phyloP scores from a whole-genome alignment of 1,284 basidiomycete genomes.

The Rhizoctonia solani region DNA sequence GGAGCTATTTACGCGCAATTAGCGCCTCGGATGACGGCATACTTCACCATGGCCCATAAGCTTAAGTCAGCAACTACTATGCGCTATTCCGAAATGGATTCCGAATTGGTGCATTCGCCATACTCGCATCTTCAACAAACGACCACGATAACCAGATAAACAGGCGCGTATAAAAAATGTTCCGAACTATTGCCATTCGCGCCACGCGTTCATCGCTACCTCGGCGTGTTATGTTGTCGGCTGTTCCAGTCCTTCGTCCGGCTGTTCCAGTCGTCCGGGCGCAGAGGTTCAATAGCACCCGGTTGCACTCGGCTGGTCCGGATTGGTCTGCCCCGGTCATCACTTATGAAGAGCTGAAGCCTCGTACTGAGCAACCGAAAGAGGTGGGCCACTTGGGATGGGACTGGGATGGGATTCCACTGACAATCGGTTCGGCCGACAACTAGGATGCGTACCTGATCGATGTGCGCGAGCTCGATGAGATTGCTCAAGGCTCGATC shows the following conservation, averaged over 20 bases:
- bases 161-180: too few species aligned
- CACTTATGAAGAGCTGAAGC: constrained; percentile 83
- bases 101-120: too few species aligned
- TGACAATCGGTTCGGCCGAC: constrained; percentile 16
- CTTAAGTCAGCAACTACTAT: constrained; percentile 5
- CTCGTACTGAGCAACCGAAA: constrained; percentile 76
- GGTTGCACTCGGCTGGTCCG: constrained; percentile 39
- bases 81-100: too few species aligned
- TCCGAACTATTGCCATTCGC: constrained; percentile 7
- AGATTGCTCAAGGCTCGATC: constrained; percentile 92
- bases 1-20: constrained; percentile 31
- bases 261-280: constrained; percentile 2
- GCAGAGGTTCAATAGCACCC: constrained; percentile 20
- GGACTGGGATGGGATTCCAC: neutral
- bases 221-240: constrained; percentile 6
- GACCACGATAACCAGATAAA: constrained; percentile 9
- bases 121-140: neutral
- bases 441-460: constrained; percentile 77
- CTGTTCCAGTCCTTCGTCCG: neutral
- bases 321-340: constrained; percentile 75
- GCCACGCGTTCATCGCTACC: constrained; percentile 15
- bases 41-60: too few species aligned
- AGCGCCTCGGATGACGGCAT: too few species aligned
- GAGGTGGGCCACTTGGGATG: constrained; percentile 54
- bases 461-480: constrained; percentile 93